These are phyloP conservation scores for Blyttiomyces sp. DNA, from an alignment of 371 early-diverging fungal species.

Conservation along the genomic window DNA sequence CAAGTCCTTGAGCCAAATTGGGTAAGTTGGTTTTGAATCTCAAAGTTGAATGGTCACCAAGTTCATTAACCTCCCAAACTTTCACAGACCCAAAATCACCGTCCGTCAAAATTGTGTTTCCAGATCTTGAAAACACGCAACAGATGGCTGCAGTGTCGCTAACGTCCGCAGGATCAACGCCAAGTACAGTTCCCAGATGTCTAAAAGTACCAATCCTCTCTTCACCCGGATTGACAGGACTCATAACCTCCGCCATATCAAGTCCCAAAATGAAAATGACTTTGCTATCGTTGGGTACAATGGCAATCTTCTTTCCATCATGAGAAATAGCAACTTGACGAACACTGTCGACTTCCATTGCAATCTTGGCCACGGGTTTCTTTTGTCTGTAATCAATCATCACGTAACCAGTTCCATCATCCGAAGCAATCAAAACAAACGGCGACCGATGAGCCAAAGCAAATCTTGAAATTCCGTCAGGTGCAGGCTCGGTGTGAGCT, in stretches of 20 bases:
- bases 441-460: constrained; percentile 16
- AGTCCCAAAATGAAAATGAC: constrained; percentile 20
- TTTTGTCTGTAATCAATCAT: constrained; percentile 27
- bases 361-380: constrained; percentile 18
- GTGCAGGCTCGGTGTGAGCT: constrained; percentile 22
- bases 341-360: constrained; percentile 24
- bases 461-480: constrained; percentile 20
- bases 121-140: constrained; percentile 20
- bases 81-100: constrained; percentile 18
- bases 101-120: constrained; percentile 26
- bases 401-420: constrained; percentile 24
- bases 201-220: neutral
- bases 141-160: neutral
- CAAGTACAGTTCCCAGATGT: constrained; percentile 22
- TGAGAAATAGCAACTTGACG: constrained; percentile 20
- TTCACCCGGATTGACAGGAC: neutral
- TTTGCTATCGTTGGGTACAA: constrained; percentile 19
- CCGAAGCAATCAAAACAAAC: constrained; percentile 22
- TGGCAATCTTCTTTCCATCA: constrained; percentile 24
- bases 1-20: constrained; percentile 7
- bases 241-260: constrained; percentile 6
- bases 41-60: constrained; percentile 21
- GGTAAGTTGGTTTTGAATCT: constrained; percentile 15
- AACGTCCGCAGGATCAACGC: constrained; percentile 17
- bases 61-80: constrained; percentile 25